phyloP scores from a whole-genome alignment of 768 basidiomycete genomes.

The Filobasidium floriforme region DNA sequence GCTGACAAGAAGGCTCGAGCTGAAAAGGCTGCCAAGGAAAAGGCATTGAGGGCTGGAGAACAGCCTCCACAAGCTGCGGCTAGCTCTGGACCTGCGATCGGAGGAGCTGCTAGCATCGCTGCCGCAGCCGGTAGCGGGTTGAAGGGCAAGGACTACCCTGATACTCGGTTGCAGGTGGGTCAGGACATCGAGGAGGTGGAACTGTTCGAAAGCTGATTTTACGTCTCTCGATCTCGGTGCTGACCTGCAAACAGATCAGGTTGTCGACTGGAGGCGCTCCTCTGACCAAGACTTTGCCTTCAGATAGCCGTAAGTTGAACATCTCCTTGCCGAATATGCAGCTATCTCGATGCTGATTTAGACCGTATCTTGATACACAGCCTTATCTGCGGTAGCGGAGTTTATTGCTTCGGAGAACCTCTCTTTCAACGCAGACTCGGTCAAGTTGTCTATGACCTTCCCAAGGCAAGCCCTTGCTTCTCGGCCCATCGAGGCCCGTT shows the following conservation, averaged over 20 bases:
- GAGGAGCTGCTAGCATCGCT: slow-evolving; percentile 47
- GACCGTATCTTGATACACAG: slow-evolving; percentile 45
- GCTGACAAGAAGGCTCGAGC: slow-evolving; percentile 83
- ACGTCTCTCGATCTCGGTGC: not conserved
- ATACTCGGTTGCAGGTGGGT: slow-evolving; percentile 64
- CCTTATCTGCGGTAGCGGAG: slow-evolving; percentile 77
- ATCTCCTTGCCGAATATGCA: not conserved
- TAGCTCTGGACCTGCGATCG: slow-evolving; percentile 24
- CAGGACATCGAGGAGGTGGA: too few species aligned
- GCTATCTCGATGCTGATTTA: not conserved
- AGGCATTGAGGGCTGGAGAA: slow-evolving; percentile 76
- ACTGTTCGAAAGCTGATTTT: not conserved
- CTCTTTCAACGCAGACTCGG: slow-evolving; percentile 64
- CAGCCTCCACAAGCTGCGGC: slow-evolving; percentile 46
- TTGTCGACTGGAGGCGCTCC: slow-evolving; percentile 73
- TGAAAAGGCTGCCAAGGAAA: slow-evolving; percentile 80
- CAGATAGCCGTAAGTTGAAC: slow-evolving; percentile 35
- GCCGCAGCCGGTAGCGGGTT: slow-evolving; percentile 42
- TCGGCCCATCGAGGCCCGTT: not conserved
- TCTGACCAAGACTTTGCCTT: slow-evolving; percentile 51
- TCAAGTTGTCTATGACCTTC: slow-evolving; percentile 71
- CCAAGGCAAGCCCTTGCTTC: slow-evolving; percentile 56
- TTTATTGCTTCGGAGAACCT: slow-evolving; percentile 69
- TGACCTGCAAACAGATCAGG: slow-evolving; percentile 54
- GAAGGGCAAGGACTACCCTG: slow-evolving; percentile 67